Percentiles rank a stretch among this genome's conserved stretches.
Conservation (phyloP, 1,284 basidiomycete genomes). For the Marasmius oreades region DNA sequence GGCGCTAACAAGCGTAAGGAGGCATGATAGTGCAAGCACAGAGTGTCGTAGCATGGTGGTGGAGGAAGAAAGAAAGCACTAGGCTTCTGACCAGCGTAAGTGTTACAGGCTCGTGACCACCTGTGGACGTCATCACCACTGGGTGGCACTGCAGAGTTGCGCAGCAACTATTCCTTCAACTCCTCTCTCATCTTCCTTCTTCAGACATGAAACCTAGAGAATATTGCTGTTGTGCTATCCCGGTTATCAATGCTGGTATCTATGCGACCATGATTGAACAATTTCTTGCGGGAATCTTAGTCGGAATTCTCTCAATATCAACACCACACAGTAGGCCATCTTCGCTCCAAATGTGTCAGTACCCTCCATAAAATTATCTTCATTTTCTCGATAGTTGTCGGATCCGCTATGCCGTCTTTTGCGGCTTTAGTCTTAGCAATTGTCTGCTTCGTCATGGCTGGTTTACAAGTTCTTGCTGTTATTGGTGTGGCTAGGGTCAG, state of each 20-base stretch:
- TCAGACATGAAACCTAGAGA: conserved; percentile 59
- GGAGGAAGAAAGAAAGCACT: conserved; percentile 5
- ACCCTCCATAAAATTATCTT: conserved; percentile 13
- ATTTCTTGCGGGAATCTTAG: conserved; percentile 62
- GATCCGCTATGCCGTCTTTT: conserved; percentile 73
- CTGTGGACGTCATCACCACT: too few relatives aligned
- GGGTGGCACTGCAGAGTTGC: background rate
- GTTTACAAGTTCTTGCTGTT: conserved; percentile 76
- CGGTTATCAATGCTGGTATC: conserved; percentile 82
- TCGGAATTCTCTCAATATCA: conserved; percentile 74
- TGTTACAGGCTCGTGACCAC: too few relatives aligned
- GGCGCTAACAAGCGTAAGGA: conserved; percentile 32
- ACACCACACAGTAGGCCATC: conserved; percentile 70
- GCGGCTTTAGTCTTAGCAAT: conserved; percentile 73
- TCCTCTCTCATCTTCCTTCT: conserved; percentile 5
- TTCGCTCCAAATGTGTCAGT: conserved; percentile 7
- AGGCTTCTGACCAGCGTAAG: background rate
- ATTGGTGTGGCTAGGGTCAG: conserved; percentile 74
- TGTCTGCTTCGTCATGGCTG: conserved; percentile 71
- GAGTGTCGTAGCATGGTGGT: conserved; percentile 33
- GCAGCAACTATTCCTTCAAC: conserved; percentile 10
- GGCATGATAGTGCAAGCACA: conserved; percentile 31
- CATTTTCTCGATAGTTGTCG: conserved; percentile 74
- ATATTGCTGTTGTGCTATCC: conserved; percentile 83
- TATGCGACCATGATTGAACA: conserved; percentile 80